Conservation (phyloP, 768 basidiomycete genomes). For the Serendipita sp. region DNA sequence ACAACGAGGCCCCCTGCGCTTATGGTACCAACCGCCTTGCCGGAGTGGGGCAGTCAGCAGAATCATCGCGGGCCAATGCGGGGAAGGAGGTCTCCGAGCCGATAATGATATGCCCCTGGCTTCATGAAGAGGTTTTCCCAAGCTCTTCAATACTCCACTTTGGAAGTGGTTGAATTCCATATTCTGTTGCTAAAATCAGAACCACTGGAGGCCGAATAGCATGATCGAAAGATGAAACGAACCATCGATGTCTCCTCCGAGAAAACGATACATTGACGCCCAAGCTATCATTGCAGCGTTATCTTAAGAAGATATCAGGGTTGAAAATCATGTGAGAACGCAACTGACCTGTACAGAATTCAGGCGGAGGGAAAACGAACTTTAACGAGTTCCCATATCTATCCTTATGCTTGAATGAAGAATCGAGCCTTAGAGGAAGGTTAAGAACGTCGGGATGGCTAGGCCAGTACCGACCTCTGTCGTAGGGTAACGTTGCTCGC, state of each 20-base stretch:
- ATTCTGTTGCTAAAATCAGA: slow-evolving; percentile 21
- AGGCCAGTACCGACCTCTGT: slow-evolving; percentile 44
- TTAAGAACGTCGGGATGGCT: background rate
- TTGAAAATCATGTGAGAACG: background rate
- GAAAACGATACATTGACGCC: slow-evolving; percentile 74
- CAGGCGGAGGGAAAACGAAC: slow-evolving; percentile 56
- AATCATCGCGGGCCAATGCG: too few species aligned
- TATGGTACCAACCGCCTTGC: too few species aligned
- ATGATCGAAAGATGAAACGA: background rate
- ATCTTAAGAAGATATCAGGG: slow-evolving; percentile 30
- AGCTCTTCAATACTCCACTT: slow-evolving; percentile 70
- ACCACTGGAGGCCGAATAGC: slow-evolving; percentile 8
- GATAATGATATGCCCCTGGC: too few species aligned
- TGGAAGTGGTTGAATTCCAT: slow-evolving; percentile 40
- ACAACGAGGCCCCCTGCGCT: too few species aligned
- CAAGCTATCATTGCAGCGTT: slow-evolving; percentile 96
- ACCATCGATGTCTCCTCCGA: slow-evolving; percentile 37
- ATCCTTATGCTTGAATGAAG: background rate
- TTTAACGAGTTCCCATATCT: background rate
- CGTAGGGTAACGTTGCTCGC: slow-evolving; percentile 70
- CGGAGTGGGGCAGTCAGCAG: too few species aligned
- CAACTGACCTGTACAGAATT: slow-evolving; percentile 62
- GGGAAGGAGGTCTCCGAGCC: too few species aligned
- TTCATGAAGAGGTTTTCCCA: background rate
- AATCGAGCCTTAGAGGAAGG: background rate